Conservation (phyloP, 495 filamentous ascomycete genomes). For the Penicilliopsis zonata region DNA sequence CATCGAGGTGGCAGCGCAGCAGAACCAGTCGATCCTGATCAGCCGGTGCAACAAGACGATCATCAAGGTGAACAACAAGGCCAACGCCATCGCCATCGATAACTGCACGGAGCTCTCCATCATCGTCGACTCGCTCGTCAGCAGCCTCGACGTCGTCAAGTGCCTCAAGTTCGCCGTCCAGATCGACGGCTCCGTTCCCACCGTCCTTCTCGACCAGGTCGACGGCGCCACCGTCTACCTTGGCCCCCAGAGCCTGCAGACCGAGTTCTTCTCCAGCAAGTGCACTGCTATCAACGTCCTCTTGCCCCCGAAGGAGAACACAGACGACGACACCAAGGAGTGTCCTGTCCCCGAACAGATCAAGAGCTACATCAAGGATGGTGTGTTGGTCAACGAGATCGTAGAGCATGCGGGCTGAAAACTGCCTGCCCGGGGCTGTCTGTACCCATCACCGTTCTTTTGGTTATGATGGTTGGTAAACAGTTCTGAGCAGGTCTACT, state of each 20-base stretch:
- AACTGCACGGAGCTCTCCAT: slow-evolving; percentile 77
- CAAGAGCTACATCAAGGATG: slow-evolving; percentile 64
- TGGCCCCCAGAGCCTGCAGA: slow-evolving; percentile 57
- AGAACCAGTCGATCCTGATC: slow-evolving; percentile 86
- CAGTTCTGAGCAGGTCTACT: too few species aligned
- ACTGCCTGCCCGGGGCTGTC: neutral
- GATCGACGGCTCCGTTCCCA: slow-evolving; percentile 72
- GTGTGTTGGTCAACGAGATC: slow-evolving; percentile 71
- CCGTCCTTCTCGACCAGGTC: slow-evolving; percentile 81
- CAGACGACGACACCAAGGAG: slow-evolving; percentile 71
- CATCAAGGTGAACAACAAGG: slow-evolving; percentile 80
- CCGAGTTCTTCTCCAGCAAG: slow-evolving; percentile 84
- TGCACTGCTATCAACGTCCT: slow-evolving; percentile 75
- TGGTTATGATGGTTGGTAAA: too few species aligned
- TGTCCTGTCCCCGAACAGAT: slow-evolving; percentile 82
- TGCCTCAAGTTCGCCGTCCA: slow-evolving; percentile 84
- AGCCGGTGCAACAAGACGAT: slow-evolving; percentile 82
- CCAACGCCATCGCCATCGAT: slow-evolving; percentile 87
- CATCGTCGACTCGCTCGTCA: slow-evolving; percentile 81
- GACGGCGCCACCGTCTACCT: slow-evolving; percentile 84
- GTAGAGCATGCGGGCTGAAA: slow-evolving; percentile 70
- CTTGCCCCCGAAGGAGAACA: slow-evolving; percentile 45
- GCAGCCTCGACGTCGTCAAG: slow-evolving; percentile 87
- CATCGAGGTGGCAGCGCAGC: slow-evolving; percentile 63
- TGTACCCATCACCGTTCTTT: neutral